Conservation (phyloP, 2,329 filamentous ascomycete genomes). For the Achaetomium macrosporum region DNA sequence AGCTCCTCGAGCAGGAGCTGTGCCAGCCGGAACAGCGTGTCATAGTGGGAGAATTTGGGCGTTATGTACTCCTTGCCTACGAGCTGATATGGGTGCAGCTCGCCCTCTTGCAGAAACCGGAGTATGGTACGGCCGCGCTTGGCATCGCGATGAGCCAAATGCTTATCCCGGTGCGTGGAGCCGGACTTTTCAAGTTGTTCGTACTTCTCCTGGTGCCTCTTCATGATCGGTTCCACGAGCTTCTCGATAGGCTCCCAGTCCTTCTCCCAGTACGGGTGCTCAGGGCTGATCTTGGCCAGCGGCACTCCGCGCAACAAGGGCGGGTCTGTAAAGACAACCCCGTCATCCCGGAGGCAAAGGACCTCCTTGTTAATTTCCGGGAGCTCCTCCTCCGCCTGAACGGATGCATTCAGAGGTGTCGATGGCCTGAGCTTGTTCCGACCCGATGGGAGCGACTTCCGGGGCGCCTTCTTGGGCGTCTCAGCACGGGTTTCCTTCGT, state of each 20-base stretch:
- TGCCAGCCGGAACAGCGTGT: constrained; percentile 51
- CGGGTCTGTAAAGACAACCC: constrained; percentile 44
- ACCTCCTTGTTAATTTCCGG: constrained; percentile 41
- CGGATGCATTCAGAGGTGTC: constrained; percentile 10
- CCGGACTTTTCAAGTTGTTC: constrained; percentile 31
- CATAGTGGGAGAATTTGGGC: constrained; percentile 42
- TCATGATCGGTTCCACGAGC: constrained; percentile 39
- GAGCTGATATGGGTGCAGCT: constrained; percentile 52
- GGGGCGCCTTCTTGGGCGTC: constrained; percentile 5
- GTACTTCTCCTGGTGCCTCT: constrained; percentile 45
- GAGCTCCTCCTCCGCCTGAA: constrained; percentile 16
- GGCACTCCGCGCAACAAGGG: constrained; percentile 49
- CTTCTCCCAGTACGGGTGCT: constrained; percentile 51
- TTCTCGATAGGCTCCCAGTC: constrained; percentile 44
- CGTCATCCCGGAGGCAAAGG: constrained; percentile 44
- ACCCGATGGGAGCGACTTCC: constrained; percentile 17
- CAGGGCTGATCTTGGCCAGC: constrained; percentile 43
- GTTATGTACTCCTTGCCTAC: constrained; percentile 47
- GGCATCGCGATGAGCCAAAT: constrained; percentile 50
- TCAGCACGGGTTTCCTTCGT: not conserved
- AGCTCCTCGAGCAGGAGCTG: constrained; percentile 47
- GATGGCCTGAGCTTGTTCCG: constrained; percentile 11
- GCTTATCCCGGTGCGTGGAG: constrained; percentile 40
- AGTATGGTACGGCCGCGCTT: constrained; percentile 50
- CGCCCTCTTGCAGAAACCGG: constrained; percentile 44